A percentile compares a stretch with the other conserved stretches of the same genome.
Conservation (phyloP, 2,329 filamentous ascomycete species). For the Penicillium olsonii region DNA sequence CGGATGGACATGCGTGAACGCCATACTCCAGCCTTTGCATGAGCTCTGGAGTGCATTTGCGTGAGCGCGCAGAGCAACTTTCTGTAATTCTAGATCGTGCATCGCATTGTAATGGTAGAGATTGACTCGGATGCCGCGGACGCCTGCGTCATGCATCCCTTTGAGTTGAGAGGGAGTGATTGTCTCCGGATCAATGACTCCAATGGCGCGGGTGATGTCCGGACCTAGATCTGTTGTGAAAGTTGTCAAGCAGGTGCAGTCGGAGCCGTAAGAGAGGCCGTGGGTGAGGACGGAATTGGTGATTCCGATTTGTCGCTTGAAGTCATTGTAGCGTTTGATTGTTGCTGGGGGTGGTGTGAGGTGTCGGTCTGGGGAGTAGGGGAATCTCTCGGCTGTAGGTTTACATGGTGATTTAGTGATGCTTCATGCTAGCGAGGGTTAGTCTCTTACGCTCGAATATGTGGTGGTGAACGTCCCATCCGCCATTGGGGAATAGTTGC, state of each 20-base stretch:
- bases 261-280: conserved; percentile 41
- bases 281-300: conserved; percentile 41
- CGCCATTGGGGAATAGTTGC: conserved; percentile 29
- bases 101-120: conserved; percentile 40
- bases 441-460: conserved; percentile 36
- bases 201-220: conserved; percentile 29
- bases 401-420: not conserved
- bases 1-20: conserved; percentile 34
- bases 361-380: conserved; percentile 28
- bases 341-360: conserved; percentile 32
- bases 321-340: conserved; percentile 25
- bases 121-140: conserved; percentile 40
- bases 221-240: conserved; percentile 33
- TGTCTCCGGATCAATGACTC: conserved; percentile 32
- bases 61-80: conserved; percentile 32
- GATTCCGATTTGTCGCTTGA: conserved; percentile 29
- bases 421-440: not conserved
- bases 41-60: conserved; percentile 22
- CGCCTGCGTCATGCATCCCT: conserved; percentile 30
- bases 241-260: conserved; percentile 34
- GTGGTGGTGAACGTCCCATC: conserved; percentile 37
- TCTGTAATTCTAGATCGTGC: conserved; percentile 40
- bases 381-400: conserved; percentile 21
- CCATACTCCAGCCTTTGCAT: conserved; percentile 31
- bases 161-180: conserved; percentile 23